Evolutionary conservation across 805 yeast species (phyloP).

Genomic region (Saturnispora quitensis): DNA sequence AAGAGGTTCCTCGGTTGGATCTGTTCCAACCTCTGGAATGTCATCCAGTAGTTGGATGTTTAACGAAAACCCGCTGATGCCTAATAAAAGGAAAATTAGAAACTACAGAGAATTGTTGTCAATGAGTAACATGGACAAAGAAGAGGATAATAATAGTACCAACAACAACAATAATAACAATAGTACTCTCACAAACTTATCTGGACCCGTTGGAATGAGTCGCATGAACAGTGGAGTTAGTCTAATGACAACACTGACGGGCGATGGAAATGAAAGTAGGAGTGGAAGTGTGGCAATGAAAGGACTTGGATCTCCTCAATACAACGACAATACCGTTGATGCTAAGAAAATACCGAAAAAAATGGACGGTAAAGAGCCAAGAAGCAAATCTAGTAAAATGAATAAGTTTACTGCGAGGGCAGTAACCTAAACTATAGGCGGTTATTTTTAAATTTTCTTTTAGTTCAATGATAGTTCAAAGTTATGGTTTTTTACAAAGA

Average conservation of each 20-base stretch:
- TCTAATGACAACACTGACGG: background rate
- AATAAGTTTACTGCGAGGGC: slow-evolving; percentile 5
- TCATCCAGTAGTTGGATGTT: background rate
- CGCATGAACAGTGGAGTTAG: slow-evolving; percentile 1
- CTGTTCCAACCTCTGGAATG: background rate
- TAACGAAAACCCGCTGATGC: background rate
- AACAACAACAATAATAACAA: background rate
- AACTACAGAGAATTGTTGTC: slow-evolving; percentile 7
- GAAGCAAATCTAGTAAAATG: background rate
- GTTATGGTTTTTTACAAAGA: background rate
- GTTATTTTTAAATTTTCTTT: background rate
- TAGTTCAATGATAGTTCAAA: background rate
- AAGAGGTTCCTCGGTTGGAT: background rate
- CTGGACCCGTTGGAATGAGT: background rate
- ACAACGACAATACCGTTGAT: background rate
- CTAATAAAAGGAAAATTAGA: slow-evolving; percentile 1
- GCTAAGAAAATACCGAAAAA: background rate
- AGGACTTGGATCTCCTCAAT: background rate
- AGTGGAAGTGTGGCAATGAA: background rate
- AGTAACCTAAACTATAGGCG: background rate
- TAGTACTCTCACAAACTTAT: background rate
- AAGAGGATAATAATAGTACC: background rate
- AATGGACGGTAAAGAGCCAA: background rate
- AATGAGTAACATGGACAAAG: slow-evolving; percentile 2
- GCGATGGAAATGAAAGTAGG: background rate